phyloP scores from a whole-genome alignment of 1,139 yeast genomes.

The Geotrichum klebahnii region DNA sequence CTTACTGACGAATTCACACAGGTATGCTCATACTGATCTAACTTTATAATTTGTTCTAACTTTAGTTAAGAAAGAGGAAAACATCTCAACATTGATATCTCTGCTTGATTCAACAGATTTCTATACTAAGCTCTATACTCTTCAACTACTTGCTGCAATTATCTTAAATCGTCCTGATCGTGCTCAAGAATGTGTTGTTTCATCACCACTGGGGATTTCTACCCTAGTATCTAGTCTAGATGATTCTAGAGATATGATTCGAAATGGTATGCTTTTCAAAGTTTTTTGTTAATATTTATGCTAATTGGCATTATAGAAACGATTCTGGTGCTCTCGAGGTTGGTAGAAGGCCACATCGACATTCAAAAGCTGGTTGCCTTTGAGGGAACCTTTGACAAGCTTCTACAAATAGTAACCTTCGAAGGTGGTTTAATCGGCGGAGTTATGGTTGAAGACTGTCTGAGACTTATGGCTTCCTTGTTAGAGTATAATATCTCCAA shows the following conservation, averaged over 20 bases:
- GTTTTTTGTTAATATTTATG: conserved; percentile 15
- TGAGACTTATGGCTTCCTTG: conserved; percentile 67
- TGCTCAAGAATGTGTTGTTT: conserved; percentile 68
- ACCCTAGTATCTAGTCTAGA: conserved; percentile 64
- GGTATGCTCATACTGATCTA: conserved; percentile 29
- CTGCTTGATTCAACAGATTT: conserved; percentile 58
- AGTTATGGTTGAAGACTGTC: conserved; percentile 84
- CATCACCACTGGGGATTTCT: conserved; percentile 76
- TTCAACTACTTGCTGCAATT: conserved; percentile 81
- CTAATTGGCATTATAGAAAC: conserved; percentile 44
- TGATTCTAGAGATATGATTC: conserved; percentile 78
- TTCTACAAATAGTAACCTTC: conserved; percentile 70
- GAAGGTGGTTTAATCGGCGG: conserved; percentile 93
- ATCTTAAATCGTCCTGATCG: conserved; percentile 70
- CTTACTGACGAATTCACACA: conserved; percentile 91
- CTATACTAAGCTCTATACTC: conserved; percentile 71
- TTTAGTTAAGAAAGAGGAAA: conserved; percentile 41
- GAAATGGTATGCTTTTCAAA: conserved; percentile 46
- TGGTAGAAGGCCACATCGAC: conserved; percentile 77
- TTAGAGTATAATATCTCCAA: conserved; percentile 82
- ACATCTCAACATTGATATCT: conserved; percentile 55
- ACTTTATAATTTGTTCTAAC: conserved; percentile 1
- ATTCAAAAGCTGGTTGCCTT: conserved; percentile 92
- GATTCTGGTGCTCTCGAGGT: conserved; percentile 72
- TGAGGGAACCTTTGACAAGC: conserved; percentile 81